Percentiles rank a stretch among this genome's conserved stretches.
These are phyloP conservation scores for Poa pratensis DNA, from an alignment of 176 grass and related monocot genomes.

Conservation along the genomic window DNA sequence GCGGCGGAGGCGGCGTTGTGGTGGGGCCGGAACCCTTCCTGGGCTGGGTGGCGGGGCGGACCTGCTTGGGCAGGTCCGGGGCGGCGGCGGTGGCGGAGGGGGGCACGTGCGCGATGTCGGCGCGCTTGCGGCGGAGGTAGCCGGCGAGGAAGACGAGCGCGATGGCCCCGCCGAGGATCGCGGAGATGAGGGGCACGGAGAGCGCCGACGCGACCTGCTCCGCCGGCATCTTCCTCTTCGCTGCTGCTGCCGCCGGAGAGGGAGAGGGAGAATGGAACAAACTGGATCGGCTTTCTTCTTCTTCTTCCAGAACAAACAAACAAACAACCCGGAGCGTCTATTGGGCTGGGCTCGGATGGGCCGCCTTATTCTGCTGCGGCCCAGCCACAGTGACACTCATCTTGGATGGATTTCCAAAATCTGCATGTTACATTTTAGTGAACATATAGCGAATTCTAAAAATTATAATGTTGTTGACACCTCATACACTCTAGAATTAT, in stretches of 20 bases:
- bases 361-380: too few relatives aligned
- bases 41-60: slow-evolving; percentile 35
- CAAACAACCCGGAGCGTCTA: too few relatives aligned
- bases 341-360: too few relatives aligned
- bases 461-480: too few relatives aligned
- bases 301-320: neutral
- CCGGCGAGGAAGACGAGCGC: slow-evolving; percentile 77
- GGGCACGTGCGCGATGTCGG: slow-evolving; percentile 64
- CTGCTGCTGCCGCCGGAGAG: neutral
- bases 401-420: too few relatives aligned
- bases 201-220: slow-evolving; percentile 37
- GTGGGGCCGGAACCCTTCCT: slow-evolving; percentile 47
- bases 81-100: slow-evolving; percentile 43
- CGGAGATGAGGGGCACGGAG: slow-evolving; percentile 73
- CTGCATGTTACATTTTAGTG: too few relatives aligned
- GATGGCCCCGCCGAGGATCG: slow-evolving; percentile 66
- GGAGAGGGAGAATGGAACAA: neutral
- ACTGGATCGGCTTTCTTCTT: slow-evolving; percentile 14
- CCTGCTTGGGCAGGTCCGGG: slow-evolving; percentile 43
- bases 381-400: too few relatives aligned
- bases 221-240: neutral
- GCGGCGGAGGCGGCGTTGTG: slow-evolving; percentile 66
- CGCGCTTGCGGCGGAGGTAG: slow-evolving; percentile 90
- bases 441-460: too few relatives aligned
- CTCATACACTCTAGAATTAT: too few relatives aligned